Evolutionary conservation across 768 basidiomycete species (phyloP), one percentile per base, ranked within the genome.

Genomic region (Amanita brunnescens): DNA sequence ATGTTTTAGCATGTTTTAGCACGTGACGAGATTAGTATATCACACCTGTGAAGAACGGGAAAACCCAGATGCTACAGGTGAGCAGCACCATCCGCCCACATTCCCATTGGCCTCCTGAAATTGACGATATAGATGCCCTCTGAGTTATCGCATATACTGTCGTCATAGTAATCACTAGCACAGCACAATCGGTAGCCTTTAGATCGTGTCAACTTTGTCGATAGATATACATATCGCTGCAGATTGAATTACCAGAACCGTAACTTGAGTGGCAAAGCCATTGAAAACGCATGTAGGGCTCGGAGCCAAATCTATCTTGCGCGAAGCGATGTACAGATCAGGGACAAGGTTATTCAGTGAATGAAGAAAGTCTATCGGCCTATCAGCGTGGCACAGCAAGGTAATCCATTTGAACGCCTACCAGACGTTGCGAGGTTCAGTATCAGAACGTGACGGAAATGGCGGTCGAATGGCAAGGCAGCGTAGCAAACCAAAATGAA

Each of bases 381-480:
- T n/a, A 14, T 38, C 18, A 16, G 24, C 24, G n/a, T 13, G 24
- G 24, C n/a, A 43, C n/a, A 24, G 24, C 14, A 26, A 24, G 8
- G n/a, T 6, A n/a, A 7, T 7, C 3, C 24, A n/a, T 3, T 23
- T 1, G 13, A 29, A 3, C 12, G 26, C 42, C 24, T 26, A 43
- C 42, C 42, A 16, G 42, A 43, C 29, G 53, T n/a, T 7, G 54
- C 51, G 9, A 55, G 34, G 18, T 53, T 55, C 23, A 55, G 32
- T 29, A 55, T 55, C 12, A 53, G 35, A 2, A 53, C 51, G 26
- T 55, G 54, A 2, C 54, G 54, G 30, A 55, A 55, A 26, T 55
- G 54, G 5, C 18, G 38, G 5, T 51, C 47, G 5, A 55, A 6
- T 14, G 54, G 54, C 30, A 55, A 26, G 30, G 53, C 29, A 9